A percentile compares a stretch with the other conserved stretches of the same genome.
These are phyloP conservation scores for Debaryomycetaceae sp. DNA, from an alignment of 1,139 yeast species.

Conservation along the genomic window DNA sequence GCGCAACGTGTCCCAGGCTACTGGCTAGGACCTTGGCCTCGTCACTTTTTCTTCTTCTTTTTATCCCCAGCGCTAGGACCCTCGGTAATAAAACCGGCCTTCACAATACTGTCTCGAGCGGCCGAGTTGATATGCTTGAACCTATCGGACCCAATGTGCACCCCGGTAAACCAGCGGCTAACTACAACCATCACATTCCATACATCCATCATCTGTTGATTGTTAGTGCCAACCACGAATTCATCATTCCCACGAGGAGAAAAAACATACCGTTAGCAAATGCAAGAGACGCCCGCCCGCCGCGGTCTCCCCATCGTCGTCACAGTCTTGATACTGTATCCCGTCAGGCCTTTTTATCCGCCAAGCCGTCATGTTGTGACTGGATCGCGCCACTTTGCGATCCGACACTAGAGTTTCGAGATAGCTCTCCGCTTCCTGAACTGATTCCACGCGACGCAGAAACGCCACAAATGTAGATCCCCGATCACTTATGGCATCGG, in stretches of 20 bases:
- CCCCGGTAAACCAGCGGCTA: conserved; percentile 91
- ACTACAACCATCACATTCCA: conserved; percentile 85
- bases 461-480: conserved; percentile 81
- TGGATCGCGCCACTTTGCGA: conserved; percentile 53
- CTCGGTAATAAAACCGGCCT: conserved; percentile 40
- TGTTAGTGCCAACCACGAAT: conserved; percentile 13
- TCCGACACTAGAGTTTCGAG: conserved; percentile 49
- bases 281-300: conserved; percentile 88
- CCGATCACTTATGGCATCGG: conserved; percentile 72
- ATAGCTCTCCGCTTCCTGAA: conserved; percentile 50
- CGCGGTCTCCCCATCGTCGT: conserved; percentile 96
- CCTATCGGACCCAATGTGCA: conserved; percentile 83
- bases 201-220: conserved; percentile 51
- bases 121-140: conserved; percentile 87
- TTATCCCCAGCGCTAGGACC: conserved; percentile 8
- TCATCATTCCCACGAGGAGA: background rate
- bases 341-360: conserved; percentile 49
- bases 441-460: conserved; percentile 49
- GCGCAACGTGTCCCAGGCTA: no score
- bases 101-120: conserved; percentile 73
- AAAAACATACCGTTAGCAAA: conserved; percentile 45
- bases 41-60: conserved; percentile 11
- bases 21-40: conserved; percentile 3
- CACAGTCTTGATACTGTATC: conserved; percentile 67
- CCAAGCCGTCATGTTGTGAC: conserved; percentile 84